These are phyloP conservation scores for Talaromyces islandicus DNA, from an alignment of 2,329 filamentous ascomycete species.

Conservation along the genomic window DNA sequence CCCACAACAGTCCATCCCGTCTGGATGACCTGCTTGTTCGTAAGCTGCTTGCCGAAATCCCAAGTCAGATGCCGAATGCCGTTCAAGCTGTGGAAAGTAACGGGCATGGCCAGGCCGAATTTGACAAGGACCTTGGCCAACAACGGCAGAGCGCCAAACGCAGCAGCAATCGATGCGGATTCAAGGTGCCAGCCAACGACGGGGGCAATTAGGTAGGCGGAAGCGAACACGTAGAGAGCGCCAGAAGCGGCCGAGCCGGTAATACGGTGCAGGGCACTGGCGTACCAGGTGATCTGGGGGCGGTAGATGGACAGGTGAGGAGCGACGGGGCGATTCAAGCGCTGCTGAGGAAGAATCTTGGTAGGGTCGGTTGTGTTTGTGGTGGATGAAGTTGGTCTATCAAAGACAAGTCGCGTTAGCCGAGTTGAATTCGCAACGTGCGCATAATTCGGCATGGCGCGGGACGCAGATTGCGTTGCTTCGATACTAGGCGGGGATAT, in stretches of 20 bases:
- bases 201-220: conserved; percentile 75
- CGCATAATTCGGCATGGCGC: not conserved
- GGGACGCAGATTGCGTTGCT: conserved; percentile 20
- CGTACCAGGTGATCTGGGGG: conserved; percentile 78
- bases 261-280: conserved; percentile 71
- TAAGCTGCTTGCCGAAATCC: conserved; percentile 59
- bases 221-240: conserved; percentile 70
- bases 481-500: not conserved
- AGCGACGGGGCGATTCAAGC: conserved; percentile 71
- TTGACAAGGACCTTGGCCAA: conserved; percentile 56
- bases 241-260: conserved; percentile 70
- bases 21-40: conserved; percentile 58
- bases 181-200: conserved; percentile 66
- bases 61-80: conserved; percentile 67
- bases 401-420: conserved; percentile 16
- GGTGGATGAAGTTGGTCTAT: conserved; percentile 24
- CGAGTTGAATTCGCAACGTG: not conserved
- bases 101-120: conserved; percentile 54
- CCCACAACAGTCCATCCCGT: conserved; percentile 61
- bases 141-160: conserved; percentile 57
- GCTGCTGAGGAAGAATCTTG: conserved; percentile 71
- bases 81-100: conserved; percentile 64
- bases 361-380: conserved; percentile 27
- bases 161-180: conserved; percentile 56
- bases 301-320: conserved; percentile 85